phyloP scores from a whole-genome alignment of 495 filamentous ascomycete species.

The Talaromyces nanjingensis region DNA sequence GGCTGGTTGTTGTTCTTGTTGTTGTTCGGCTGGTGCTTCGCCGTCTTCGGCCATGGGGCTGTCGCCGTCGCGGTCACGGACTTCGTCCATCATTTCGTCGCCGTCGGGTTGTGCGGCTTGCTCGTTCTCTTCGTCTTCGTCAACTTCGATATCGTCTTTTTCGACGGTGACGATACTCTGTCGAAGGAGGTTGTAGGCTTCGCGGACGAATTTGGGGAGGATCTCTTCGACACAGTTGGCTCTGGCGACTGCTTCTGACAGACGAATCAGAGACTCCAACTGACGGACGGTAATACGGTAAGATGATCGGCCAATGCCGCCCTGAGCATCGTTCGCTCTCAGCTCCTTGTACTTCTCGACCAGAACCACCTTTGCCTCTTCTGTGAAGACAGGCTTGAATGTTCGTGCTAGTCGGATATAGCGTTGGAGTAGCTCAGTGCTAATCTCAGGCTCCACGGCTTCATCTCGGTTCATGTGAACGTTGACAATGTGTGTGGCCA shows the following conservation, averaged over 20 bases:
- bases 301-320: slow-evolving; percentile 82
- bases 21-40: slow-evolving; percentile 34
- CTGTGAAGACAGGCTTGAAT: slow-evolving; percentile 87
- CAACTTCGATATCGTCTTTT: slow-evolving; percentile 95
- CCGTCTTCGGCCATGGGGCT: slow-evolving; percentile 56
- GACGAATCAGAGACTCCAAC: slow-evolving; percentile 87
- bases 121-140: slow-evolving; percentile 67
- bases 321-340: slow-evolving; percentile 87
- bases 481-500: slow-evolving; percentile 90
- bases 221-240: slow-evolving; percentile 95
- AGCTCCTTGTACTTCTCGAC: slow-evolving; percentile 97
- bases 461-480: slow-evolving; percentile 89
- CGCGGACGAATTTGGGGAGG: slow-evolving; percentile 72
- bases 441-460: slow-evolving; percentile 85
- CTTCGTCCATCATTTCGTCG: slow-evolving; percentile 34
- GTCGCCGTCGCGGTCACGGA: slow-evolving; percentile 58
- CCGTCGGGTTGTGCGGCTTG: slow-evolving; percentile 18
- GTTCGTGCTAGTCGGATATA: slow-evolving; percentile 96
- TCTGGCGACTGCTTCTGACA: slow-evolving; percentile 94
- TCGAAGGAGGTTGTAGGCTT: slow-evolving; percentile 81
- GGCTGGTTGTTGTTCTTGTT: slow-evolving; percentile 27
- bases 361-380: slow-evolving; percentile 75
- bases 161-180: slow-evolving; percentile 97
- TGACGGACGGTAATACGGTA: slow-evolving; percentile 97
- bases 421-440: slow-evolving; percentile 91